Conservation (phyloP, 805 yeast genomes). For the Schwanniomyces sp. region DNA sequence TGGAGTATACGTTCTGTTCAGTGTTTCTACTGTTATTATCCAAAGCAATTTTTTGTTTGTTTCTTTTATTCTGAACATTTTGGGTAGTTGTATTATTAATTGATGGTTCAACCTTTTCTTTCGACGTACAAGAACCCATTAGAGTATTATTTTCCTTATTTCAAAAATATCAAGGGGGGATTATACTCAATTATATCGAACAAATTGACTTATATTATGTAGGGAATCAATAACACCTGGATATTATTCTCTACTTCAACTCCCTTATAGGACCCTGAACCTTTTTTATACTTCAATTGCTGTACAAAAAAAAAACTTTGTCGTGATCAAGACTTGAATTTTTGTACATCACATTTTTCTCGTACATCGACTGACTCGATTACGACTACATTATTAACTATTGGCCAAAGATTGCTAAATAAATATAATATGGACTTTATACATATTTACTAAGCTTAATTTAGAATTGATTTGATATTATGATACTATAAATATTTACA, state of each 20-base stretch:
- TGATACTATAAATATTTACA: too few species aligned
- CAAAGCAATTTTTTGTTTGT: conserved; percentile 11
- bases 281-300: not conserved
- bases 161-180: not conserved
- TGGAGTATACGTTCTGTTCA: not conserved
- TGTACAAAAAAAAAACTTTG: not conserved
- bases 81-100: conserved; percentile 2
- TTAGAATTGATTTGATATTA: not conserved
- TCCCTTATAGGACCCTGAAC: not conserved
- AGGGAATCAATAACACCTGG: not conserved
- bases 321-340: not conserved
- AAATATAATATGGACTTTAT: not conserved
- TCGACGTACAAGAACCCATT: conserved; percentile 26
- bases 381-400: not conserved
- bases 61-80: conserved; percentile 13
- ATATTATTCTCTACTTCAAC: not conserved
- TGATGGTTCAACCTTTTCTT: conserved; percentile 9
- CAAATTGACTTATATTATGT: not conserved
- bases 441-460: not conserved
- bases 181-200: not conserved
- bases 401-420: not conserved
- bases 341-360: not conserved
- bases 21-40: conserved; percentile 2
- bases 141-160: not conserved
- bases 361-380: not conserved